A percentile compares a stretch with the other conserved stretches of the same genome.
Evolutionary conservation across 306 rosid genomes (phyloP).

Genomic region (Abrus pulchellus): DNA sequence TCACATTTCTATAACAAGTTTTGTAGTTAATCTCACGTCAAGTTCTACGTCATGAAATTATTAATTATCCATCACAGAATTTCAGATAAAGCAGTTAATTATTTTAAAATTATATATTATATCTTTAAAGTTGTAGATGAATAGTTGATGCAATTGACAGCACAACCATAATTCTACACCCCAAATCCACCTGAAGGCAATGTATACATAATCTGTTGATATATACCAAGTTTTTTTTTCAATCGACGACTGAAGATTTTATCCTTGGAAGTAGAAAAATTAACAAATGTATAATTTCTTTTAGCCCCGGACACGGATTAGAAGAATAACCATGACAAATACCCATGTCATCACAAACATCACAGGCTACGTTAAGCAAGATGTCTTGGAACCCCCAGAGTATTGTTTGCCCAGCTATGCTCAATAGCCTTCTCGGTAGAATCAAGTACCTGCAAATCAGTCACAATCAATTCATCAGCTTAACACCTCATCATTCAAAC

Average conservation of each 20-base stretch:
- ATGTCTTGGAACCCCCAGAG: constrained; percentile 78
- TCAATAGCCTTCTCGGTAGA: constrained; percentile 90
- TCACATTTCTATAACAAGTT: background rate
- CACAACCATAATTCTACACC: background rate
- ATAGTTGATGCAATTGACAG: background rate
- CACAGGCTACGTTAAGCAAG: constrained; percentile 84
- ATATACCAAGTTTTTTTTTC: no score
- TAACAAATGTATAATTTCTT: background rate
- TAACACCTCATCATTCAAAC: constrained; percentile 4
- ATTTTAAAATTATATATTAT: background rate
- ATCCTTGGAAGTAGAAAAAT: no score
- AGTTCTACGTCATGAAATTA: background rate
- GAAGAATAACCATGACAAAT: constrained; percentile 88
- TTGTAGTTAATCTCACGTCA: background rate
- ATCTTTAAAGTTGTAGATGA: background rate
- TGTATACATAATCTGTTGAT: no score
- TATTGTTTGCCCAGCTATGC: constrained; percentile 88
- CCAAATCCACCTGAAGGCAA: no score
- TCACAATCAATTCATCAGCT: constrained; percentile 37
- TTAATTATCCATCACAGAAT: background rate
- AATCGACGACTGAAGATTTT: no score
- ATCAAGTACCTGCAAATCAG: constrained; percentile 74
- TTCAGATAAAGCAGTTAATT: background rate
- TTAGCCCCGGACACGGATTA: constrained; percentile 66
- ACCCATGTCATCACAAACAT: constrained; percentile 76